Conservation (phyloP, 148 eudicot species). For the Rhododendron henanense region DNA sequence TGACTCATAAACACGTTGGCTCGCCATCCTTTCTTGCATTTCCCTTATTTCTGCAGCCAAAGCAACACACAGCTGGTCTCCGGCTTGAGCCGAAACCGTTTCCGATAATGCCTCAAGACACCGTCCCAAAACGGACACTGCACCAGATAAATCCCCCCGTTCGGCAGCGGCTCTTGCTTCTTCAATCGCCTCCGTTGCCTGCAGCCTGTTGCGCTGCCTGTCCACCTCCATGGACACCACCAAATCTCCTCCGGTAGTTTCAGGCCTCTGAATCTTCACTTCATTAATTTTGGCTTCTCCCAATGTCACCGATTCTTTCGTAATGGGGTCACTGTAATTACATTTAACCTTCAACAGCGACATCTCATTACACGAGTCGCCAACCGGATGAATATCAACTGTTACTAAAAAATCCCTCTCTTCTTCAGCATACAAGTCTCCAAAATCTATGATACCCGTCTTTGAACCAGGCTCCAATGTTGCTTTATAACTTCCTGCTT, state of each 20-base stretch:
- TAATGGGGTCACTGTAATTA: slow-evolving; percentile 18
- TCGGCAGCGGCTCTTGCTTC: slow-evolving; percentile 20
- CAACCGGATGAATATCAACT: slow-evolving; percentile 15
- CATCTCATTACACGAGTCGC: slow-evolving; percentile 1
- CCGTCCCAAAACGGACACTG: slow-evolving; percentile 5
- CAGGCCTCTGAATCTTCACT: slow-evolving; percentile 15
- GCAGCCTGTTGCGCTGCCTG: slow-evolving; percentile 22
- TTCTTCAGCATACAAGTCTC: slow-evolving; percentile 34
- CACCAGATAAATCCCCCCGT: slow-evolving; percentile 11
- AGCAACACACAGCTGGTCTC: slow-evolving; percentile 12
- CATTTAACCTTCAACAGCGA: slow-evolving; percentile 15
- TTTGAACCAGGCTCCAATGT: slow-evolving; percentile 10
- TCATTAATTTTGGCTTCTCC: slow-evolving; percentile 2
- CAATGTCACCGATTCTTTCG: slow-evolving; percentile 13
- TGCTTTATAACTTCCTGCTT: slow-evolving; percentile 24
- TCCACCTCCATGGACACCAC: slow-evolving; percentile 18
- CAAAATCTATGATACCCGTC: slow-evolving; percentile 18
- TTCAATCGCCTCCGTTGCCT: slow-evolving; percentile 19
- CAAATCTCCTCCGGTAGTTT: background rate
- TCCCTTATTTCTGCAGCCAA: slow-evolving; percentile 17
- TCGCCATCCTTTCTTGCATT: slow-evolving; percentile 25
- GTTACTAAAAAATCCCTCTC: slow-evolving; percentile 26
- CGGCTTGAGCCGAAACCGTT: slow-evolving; percentile 13
- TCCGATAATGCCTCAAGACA: background rate
- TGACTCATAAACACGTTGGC: slow-evolving; percentile 10